Conservation (phyloP, 2,329 filamentous ascomycete genomes). For the Didymella pomorum region DNA sequence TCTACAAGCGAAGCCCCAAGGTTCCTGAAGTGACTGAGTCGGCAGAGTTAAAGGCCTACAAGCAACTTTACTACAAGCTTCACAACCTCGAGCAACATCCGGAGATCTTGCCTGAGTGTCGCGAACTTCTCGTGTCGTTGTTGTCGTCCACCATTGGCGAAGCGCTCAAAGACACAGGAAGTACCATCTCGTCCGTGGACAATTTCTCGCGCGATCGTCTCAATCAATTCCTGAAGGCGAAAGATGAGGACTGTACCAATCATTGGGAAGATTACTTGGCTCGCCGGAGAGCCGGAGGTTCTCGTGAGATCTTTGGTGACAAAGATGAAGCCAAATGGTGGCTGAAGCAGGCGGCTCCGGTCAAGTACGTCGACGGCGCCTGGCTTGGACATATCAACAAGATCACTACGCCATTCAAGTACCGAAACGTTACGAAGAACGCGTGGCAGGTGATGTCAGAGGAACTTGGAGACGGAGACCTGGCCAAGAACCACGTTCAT, state of each 20-base stretch:
- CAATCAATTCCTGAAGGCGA: conserved; percentile 41
- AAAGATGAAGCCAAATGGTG: conserved; percentile 51
- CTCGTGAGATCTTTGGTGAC: conserved; percentile 49
- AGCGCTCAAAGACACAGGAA: conserved; percentile 22
- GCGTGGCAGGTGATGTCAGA: conserved; percentile 61
- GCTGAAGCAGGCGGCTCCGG: conserved; percentile 53
- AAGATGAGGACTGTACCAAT: conserved; percentile 43
- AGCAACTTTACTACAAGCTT: conserved; percentile 52
- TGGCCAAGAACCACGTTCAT: conserved; percentile 56
- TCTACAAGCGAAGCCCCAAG: neutral
- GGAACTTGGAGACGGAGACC: conserved; percentile 60
- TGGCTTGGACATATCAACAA: conserved; percentile 59
- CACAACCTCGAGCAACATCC: conserved; percentile 53
- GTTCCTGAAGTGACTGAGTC: neutral
- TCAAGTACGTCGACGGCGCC: conserved; percentile 60
- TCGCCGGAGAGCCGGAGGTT: conserved; percentile 45
- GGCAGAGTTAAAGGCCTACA: conserved; percentile 29
- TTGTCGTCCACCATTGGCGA: conserved; percentile 46
- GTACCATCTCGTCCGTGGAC: conserved; percentile 44
- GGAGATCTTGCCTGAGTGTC: conserved; percentile 46
- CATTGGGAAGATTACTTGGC: conserved; percentile 49
- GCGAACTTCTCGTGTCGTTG: conserved; percentile 46
- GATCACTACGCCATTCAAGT: conserved; percentile 54
- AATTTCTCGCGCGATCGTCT: conserved; percentile 40
- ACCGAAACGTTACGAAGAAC: conserved; percentile 52